phyloP scores from a whole-genome alignment of 176 grass and related monocot species.

The Phyllostachys edulis region DNA sequence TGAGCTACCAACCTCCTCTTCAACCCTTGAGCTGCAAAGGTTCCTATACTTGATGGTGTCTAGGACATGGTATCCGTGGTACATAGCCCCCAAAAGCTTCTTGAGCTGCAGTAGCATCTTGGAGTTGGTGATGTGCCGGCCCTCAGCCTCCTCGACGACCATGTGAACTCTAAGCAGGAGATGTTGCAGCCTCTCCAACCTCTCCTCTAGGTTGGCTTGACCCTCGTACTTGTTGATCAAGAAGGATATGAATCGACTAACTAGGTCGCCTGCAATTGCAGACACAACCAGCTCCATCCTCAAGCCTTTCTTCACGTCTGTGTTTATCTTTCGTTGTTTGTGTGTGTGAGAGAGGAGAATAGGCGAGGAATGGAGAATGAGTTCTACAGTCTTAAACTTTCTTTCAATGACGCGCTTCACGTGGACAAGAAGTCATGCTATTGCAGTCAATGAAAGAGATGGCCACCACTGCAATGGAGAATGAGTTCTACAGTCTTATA shows the following conservation, averaged over 20 bases:
- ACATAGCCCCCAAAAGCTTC: slow-evolving; percentile 23
- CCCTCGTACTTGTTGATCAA: not conserved
- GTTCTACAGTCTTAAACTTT: no score
- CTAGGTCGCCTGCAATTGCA: slow-evolving; percentile 23
- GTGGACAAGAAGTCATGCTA: no score
- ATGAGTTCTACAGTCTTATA: no score
- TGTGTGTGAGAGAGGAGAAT: not conserved
- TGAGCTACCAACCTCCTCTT: slow-evolving; percentile 13
- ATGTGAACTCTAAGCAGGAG: slow-evolving; percentile 27
- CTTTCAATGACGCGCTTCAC: no score
- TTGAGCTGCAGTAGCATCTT: slow-evolving; percentile 24
- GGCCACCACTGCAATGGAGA: no score
- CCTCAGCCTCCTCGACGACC: slow-evolving; percentile 32
- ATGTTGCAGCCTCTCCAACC: slow-evolving; percentile 29
- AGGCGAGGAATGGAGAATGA: no score
- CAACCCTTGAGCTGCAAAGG: not conserved
- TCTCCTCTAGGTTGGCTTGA: not conserved
- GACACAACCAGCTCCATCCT: slow-evolving; percentile 38
- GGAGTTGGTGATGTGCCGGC: slow-evolving; percentile 32
- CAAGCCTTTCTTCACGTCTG: not conserved
- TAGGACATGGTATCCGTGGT: slow-evolving; percentile 27
- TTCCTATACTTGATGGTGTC: not conserved
- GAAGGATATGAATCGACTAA: slow-evolving; percentile 39
- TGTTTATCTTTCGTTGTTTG: not conserved
- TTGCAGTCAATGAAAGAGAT: no score